Conservation (phyloP, 352 stramenopile genomes). For the Stramenopiles sp. region DNA sequence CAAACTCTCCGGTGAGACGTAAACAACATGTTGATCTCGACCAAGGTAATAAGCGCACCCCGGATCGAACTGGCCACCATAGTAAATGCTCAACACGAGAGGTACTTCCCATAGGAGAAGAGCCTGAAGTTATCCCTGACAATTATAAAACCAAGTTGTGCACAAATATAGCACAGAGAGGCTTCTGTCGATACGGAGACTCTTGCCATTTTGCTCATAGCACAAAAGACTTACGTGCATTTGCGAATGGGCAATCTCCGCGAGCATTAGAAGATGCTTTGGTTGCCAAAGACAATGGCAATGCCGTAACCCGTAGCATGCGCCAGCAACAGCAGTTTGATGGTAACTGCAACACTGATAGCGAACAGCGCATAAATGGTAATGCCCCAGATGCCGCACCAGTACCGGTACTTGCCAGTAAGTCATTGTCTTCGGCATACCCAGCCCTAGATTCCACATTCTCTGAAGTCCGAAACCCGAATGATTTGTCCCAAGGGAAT, state of each 20-base stretch:
- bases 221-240: not conserved
- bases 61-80: not conserved
- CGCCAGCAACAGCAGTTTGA: not conserved
- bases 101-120: not conserved
- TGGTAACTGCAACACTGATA: not conserved
- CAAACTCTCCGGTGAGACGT: too few relatives aligned
- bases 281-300: not conserved
- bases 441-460: too few relatives aligned
- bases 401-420: too few relatives aligned
- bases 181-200: not conserved
- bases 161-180: not conserved
- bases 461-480: too few relatives aligned
- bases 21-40: too few relatives aligned
- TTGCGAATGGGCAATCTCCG: not conserved
- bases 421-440: too few relatives aligned
- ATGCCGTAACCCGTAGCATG: not conserved
- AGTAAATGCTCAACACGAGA: not conserved
- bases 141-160: conserved; percentile 3
- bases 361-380: too few relatives aligned
- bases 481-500: too few relatives aligned
- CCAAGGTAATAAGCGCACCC: not conserved
- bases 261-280: not conserved
- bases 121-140: not conserved
- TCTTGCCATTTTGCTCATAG: not conserved
- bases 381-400: too few relatives aligned